Evolutionary conservation across 2,329 filamentous ascomycete genomes (phyloP), one percentile per base, ranked within the genome.

Genomic region (Plectosphaerella sp.): DNA sequence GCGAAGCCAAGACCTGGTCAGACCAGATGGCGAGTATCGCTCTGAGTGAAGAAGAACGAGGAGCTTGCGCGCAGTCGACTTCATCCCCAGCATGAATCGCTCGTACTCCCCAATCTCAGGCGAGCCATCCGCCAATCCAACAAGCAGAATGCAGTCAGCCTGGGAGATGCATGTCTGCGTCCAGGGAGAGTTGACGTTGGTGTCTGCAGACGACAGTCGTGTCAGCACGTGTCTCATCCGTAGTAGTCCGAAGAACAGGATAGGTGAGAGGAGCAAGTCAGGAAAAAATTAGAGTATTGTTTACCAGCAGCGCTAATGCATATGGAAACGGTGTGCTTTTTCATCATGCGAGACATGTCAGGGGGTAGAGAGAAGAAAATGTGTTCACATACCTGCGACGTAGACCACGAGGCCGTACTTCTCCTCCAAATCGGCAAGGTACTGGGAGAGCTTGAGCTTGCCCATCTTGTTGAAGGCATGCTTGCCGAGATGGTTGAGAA

Each of bases 391-490:
- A 87, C 83, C 83, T 49, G 93, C 94, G 53, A 99, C 87, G 64
- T 99, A 99, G 8, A 99, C 77, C 2, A 99, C 91, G 61, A 99
- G 83, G 1, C 93, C 91, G 62, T 96, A 97, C 67, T 96, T 96
- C 70, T 99, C 94, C 70, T 99, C 94, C 11, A 99, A 77, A 63
- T 99, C 94, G 2, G 95, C 94, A 48, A 99, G 80, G 64, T 99
- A 99, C 60, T 99, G 93, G 1, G 93, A 91, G 7, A 99, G 76
- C 69, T 96, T 97, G 25, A 99, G 75, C 69, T 97, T 97, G 6
- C 94, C 94, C 88, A 99, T 97, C 61, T 88, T 89, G 70, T 89
- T 97, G 67, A 99, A 99, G 0, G 95, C 94, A 69, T 99, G 91
- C 57, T 94, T 88, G 25, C 95, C 94, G 1, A 99, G 79, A 66